phyloP scores from a whole-genome alignment of 2,329 filamentous ascomycete genomes.

The Colletotrichum lindemuthianum region DNA sequence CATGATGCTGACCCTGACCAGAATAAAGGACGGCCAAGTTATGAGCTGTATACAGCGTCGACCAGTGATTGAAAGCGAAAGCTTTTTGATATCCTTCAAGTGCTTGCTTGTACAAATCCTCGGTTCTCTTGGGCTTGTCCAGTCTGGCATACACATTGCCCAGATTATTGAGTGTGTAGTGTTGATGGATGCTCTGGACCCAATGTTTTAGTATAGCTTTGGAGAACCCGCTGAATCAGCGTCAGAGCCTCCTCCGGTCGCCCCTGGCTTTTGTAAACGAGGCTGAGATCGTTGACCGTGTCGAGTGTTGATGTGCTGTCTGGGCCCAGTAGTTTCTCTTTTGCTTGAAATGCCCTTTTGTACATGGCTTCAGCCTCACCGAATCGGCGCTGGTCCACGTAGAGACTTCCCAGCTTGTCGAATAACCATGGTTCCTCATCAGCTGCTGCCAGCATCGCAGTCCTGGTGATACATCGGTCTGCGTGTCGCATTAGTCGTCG shows the following conservation, averaged over 20 bases:
- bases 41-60: conserved; percentile 32
- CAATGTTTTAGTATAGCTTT: too few species aligned
- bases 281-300: conserved; percentile 42
- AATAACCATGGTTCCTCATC: conserved; percentile 25
- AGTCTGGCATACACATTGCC: conserved; percentile 42
- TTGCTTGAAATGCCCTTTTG: conserved; percentile 41
- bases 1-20: too few species aligned
- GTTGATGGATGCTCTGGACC: conserved; percentile 14
- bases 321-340: conserved; percentile 38
- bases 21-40: conserved; percentile 42
- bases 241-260: too few species aligned
- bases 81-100: conserved; percentile 41
- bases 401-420: conserved; percentile 39
- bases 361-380: conserved; percentile 42
- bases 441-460: neutral
- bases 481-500: conserved; percentile 39
- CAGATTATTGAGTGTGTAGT: conserved; percentile 42
- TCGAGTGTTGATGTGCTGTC: conserved; percentile 38
- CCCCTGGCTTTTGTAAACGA: conserved; percentile 38
- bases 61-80: conserved; percentile 32
- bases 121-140: conserved; percentile 40
- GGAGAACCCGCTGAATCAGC: too few species aligned
- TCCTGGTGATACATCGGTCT: conserved; percentile 31
- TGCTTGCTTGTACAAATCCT: conserved; percentile 44
- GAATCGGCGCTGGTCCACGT: conserved; percentile 27